Base-by-base conservation (phyloP, 257 asterid genomes). In the Marsdenia floribunda region DNA sequence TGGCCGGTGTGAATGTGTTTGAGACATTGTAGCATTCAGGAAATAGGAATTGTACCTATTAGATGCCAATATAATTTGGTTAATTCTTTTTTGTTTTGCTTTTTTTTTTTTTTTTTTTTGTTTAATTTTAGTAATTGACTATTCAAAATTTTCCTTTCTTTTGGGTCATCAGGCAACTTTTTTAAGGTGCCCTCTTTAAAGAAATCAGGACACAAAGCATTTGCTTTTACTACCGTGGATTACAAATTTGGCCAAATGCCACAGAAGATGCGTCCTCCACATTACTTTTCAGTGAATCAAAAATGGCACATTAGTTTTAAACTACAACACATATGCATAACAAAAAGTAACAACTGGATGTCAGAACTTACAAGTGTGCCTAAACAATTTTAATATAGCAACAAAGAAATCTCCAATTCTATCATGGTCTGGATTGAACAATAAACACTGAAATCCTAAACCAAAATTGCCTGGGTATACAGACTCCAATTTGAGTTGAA, bases 1-100 rank as follows among this genome's bases (percentile, higher is more conserved):
- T 81, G 77, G 69, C 80, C 68, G 70, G 82, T 78, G 75, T 85
- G 75, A 80, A 82, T 77, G 75, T 33, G 22, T 77, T 80, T 47
- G 60, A 72, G 65, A 29, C 54, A 67, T 76, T 74, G 79, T 81
- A 81, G 81, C 78, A 61, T 47, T 15, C 70, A 46, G 6, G 40
- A 13, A 66, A 52, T 50, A 22, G 73, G 60, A 35, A 68, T 61
- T 68, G 72, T 75, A 61, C 70, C 37, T 50, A 37, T 54, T 63
- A 53, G 76, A 66, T 53, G 42, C 16, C 33, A 19, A 22, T 63
- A 75, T 49, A 4, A 15, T 49, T 70, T 7, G 58, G 47, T 70
- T 50, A 18, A 70, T 26, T 50, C 14, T 46, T 46, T 65, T 33
- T 70, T 55, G 59, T 49, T 26, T n/a, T n/a, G n/a, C n/a, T n/a